Evolutionary conservation across 768 basidiomycete genomes (phyloP).

Genomic region (Tulasnella sp.): DNA sequence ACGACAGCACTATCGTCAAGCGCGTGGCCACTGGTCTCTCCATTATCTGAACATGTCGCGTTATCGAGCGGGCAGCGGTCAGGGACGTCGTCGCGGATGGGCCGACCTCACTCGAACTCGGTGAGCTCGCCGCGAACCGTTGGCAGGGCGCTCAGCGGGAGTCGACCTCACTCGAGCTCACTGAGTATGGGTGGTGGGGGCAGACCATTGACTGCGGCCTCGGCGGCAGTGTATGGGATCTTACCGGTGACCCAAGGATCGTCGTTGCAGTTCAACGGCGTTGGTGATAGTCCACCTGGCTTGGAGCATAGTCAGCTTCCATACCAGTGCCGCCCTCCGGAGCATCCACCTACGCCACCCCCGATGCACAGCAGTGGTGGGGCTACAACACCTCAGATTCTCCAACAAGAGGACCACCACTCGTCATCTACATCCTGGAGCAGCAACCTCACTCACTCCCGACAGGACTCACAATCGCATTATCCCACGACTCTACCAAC

Average conservation of each 20-base stretch:
- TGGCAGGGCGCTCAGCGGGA: neutral
- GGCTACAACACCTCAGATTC: too few species aligned
- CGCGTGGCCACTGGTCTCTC: constrained; percentile 4
- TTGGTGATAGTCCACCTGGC: neutral
- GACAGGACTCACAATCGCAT: neutral
- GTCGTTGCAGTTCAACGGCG: neutral
- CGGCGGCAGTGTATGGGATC: neutral
- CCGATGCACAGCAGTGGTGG: neutral
- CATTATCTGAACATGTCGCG: neutral
- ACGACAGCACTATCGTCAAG: neutral
- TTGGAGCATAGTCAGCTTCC: constrained; percentile 2
- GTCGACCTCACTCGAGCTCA: constrained; percentile 8
- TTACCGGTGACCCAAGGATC: neutral
- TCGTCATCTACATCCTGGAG: neutral
- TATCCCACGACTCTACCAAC: neutral
- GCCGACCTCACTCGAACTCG: neutral
- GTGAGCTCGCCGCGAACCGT: neutral
- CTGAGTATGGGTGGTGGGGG: neutral
- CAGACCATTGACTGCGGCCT: neutral
- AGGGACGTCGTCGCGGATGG: neutral
- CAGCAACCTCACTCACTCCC: neutral
- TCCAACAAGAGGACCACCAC: neutral
- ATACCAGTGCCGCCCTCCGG: neutral
- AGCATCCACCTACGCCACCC: neutral
- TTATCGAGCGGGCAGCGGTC: neutral